Conservation (phyloP, 2,329 filamentous ascomycete genomes). For the Elsinoe perseae region DNA sequence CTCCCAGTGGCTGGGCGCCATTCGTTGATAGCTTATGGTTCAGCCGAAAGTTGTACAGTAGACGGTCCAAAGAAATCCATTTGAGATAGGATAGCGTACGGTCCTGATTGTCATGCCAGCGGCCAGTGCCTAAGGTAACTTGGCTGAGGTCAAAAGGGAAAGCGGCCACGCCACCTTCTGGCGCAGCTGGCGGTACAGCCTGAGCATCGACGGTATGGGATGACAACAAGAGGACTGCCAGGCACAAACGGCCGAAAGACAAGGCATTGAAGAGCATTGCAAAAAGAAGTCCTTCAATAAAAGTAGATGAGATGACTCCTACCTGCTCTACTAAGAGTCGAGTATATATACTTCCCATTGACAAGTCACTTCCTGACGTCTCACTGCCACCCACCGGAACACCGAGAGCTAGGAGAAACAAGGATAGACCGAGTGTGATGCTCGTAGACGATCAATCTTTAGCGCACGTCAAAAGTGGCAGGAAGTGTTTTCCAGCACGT, state of each 20-base stretch:
- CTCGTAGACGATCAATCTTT: background rate
- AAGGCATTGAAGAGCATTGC: background rate
- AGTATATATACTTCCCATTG: background rate
- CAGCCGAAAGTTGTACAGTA: conserved; percentile 44
- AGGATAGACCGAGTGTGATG: background rate
- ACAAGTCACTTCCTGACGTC: background rate
- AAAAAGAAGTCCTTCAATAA: background rate
- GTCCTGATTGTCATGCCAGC: conserved; percentile 40
- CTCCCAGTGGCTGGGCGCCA: conserved; percentile 40
- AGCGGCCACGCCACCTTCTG: conserved; percentile 31
- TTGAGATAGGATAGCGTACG: conserved; percentile 43
- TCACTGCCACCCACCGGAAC: background rate
- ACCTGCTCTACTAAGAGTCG: background rate
- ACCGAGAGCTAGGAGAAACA: background rate
- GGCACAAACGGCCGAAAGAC: background rate
- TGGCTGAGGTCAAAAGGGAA: conserved; percentile 37
- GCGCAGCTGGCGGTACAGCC: conserved; percentile 3
- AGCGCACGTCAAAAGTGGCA: background rate
- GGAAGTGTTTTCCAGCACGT: background rate
- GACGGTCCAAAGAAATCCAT: conserved; percentile 38
- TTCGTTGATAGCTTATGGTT: conserved; percentile 43
- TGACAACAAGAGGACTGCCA: background rate
- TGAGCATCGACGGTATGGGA: background rate
- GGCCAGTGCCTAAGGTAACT: conserved; percentile 33
- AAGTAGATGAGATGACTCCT: background rate